Evolutionary conservation across 352 stramenopile species (phyloP).

Genomic region (Phytophthora pluvialis): DNA sequence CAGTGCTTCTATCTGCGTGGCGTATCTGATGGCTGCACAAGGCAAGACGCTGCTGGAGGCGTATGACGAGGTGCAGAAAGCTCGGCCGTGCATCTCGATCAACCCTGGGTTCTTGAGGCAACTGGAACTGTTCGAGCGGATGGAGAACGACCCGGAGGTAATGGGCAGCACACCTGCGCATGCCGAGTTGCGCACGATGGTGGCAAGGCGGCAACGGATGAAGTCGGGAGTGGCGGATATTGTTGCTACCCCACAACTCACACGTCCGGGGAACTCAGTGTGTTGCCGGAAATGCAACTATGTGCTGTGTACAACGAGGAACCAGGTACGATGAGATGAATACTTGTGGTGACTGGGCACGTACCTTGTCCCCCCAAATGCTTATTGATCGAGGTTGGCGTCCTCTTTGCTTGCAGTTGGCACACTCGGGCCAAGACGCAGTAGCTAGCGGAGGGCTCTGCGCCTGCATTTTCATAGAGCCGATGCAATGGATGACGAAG

Average conservation of each 20-base stretch:
- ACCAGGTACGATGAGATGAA: slow-evolving; percentile 41
- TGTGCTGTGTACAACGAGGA: slow-evolving; percentile 54
- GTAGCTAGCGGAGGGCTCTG: slow-evolving; percentile 13
- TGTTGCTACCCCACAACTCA: slow-evolving; percentile 32
- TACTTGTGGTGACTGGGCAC: not conserved
- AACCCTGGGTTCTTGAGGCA: slow-evolving; percentile 79
- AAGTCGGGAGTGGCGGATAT: slow-evolving; percentile 38
- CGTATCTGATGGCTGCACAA: slow-evolving; percentile 69
- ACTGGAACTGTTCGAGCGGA: slow-evolving; percentile 71
- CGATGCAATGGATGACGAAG: slow-evolving; percentile 71
- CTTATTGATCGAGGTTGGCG: not conserved
- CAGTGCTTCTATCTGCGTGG: slow-evolving; percentile 75
- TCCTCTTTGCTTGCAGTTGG: slow-evolving; percentile 23
- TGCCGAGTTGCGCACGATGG: slow-evolving; percentile 63
- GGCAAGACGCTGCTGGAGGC: slow-evolving; percentile 47
- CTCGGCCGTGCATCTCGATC: slow-evolving; percentile 80
- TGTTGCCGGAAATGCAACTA: slow-evolving; percentile 71
- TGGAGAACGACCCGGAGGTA: slow-evolving; percentile 50
- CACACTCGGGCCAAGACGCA: slow-evolving; percentile 17
- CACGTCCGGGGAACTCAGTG: slow-evolving; percentile 24
- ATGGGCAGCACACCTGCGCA: slow-evolving; percentile 60
- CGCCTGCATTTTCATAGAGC: slow-evolving; percentile 59
- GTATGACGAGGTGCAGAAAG: slow-evolving; percentile 65
- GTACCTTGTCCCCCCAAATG: not conserved
- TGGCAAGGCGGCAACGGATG: slow-evolving; percentile 44